Conservation (phyloP, 495 filamentous ascomycete genomes). For the Tuber brumale region DNA sequence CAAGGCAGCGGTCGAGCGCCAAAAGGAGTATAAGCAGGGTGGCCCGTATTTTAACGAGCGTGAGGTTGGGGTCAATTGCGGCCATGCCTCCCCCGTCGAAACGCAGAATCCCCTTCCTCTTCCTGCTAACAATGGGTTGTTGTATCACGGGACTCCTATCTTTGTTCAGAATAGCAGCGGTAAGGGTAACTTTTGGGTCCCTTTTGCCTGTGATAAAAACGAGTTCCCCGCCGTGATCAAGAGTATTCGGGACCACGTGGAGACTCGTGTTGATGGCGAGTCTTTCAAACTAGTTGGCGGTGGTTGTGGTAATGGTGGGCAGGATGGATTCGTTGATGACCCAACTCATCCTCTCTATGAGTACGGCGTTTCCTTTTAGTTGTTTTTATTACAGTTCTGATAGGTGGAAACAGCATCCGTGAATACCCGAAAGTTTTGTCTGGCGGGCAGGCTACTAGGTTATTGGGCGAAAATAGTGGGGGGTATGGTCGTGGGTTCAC, state of each 20-base stretch:
- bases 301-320: slow-evolving; percentile 7
- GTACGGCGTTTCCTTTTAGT: neutral
- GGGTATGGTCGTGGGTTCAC: neutral
- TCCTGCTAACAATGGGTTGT: neutral
- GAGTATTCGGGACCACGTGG: slow-evolving; percentile 16
- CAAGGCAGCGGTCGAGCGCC: slow-evolving; percentile 9
- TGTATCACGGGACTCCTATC: neutral
- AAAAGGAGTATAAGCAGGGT: slow-evolving; percentile 11
- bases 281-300: slow-evolving; percentile 9
- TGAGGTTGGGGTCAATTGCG: slow-evolving; percentile 36
- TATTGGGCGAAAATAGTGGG: neutral
- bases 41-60: slow-evolving; percentile 19
- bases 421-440: neutral
- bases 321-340: neutral
- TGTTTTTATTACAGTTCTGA: neutral
- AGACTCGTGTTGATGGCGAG: slow-evolving; percentile 8
- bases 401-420: neutral
- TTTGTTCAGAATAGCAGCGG: neutral
- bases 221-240: slow-evolving; percentile 25
- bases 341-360: neutral
- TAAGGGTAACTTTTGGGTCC: slow-evolving; percentile 13
- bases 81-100: neutral
- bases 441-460: neutral
- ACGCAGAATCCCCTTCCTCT: neutral
- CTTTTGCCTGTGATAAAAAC: slow-evolving; percentile 4